phyloP scores from a whole-genome alignment of 306 rosid species.

The Rubus idaeus region DNA sequence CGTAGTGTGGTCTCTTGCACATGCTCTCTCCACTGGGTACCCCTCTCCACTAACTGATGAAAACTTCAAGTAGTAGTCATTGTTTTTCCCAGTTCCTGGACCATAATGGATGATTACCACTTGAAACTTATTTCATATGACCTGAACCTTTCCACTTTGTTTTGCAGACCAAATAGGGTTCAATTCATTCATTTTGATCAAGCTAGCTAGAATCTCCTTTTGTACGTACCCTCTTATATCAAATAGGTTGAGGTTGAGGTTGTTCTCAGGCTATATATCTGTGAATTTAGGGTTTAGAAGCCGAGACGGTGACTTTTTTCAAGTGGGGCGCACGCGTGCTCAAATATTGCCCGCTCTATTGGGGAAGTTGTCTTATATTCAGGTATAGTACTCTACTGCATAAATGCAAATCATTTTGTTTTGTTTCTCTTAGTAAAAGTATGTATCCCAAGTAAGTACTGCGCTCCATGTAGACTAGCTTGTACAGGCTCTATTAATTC shows the following conservation, averaged over 20 bases:
- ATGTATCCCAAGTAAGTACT: background rate
- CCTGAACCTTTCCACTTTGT: background rate
- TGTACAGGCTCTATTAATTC: background rate
- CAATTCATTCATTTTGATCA: background rate
- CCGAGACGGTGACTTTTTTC: slow-evolving; percentile 7
- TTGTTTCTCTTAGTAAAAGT: background rate
- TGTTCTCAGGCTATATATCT: too few relatives aligned
- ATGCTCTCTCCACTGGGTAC: background rate
- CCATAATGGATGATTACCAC: slow-evolving; percentile 1
- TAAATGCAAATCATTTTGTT: slow-evolving; percentile 9
- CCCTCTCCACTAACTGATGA: background rate
- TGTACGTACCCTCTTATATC: background rate
- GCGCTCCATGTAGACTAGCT: background rate
- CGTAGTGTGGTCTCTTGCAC: slow-evolving; percentile 11
- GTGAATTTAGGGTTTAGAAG: background rate
- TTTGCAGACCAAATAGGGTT: background rate
- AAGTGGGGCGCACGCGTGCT: slow-evolving; percentile 28
- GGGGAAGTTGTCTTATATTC: slow-evolving; percentile 20
- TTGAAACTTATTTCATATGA: background rate
- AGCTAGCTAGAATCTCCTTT: background rate
- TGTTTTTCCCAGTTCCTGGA: background rate
- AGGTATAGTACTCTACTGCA: background rate
- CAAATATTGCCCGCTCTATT: slow-evolving; percentile 11
- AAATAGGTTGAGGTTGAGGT: background rate
- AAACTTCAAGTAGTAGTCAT: background rate